Conservation (phyloP, 2,329 filamentous ascomycete genomes). For the Whalleya microplaca region DNA sequence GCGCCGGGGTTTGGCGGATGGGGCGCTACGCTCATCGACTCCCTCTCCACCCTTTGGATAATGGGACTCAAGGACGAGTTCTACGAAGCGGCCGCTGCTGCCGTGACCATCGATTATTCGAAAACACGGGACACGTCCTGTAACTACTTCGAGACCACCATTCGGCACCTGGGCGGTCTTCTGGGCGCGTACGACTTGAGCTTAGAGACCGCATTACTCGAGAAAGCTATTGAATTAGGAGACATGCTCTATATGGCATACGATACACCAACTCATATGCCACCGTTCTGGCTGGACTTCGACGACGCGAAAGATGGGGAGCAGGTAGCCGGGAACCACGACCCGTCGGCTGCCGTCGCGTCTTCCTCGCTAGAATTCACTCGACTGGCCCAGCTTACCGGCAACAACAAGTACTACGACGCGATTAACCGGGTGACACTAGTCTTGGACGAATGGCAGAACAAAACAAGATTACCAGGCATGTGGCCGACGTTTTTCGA, state of each 20-base stretch:
- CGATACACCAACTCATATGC: conserved; percentile 54
- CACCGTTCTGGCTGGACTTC: conserved; percentile 61
- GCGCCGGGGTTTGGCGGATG: conserved; percentile 39
- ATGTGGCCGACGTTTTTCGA: conserved; percentile 74
- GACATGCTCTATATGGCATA: conserved; percentile 53
- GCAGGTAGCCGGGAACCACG: conserved; percentile 40
- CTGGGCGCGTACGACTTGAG: conserved; percentile 51
- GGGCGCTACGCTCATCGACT: conserved; percentile 63
- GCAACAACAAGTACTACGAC: conserved; percentile 72
- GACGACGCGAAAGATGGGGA: conserved; percentile 40
- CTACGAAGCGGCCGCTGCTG: conserved; percentile 53
- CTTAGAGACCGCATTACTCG: conserved; percentile 43
- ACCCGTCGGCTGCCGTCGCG: conserved; percentile 48
- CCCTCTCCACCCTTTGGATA: conserved; percentile 65
- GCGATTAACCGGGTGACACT: conserved; percentile 75
- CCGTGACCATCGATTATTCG: conserved; percentile 54
- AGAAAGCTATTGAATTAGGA: conserved; percentile 50
- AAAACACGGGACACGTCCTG: conserved; percentile 42
- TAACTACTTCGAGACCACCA: conserved; percentile 53
- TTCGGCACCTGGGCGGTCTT: conserved; percentile 50
- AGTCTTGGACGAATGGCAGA: conserved; percentile 70
- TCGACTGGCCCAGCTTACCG: conserved; percentile 69
- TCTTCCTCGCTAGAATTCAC: conserved; percentile 74
- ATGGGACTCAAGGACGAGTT: conserved; percentile 64
- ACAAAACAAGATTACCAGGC: conserved; percentile 71